These are phyloP conservation scores for Elongisporangium prolatum DNA, from an alignment of 352 stramenopile species.

Conservation along the genomic window DNA sequence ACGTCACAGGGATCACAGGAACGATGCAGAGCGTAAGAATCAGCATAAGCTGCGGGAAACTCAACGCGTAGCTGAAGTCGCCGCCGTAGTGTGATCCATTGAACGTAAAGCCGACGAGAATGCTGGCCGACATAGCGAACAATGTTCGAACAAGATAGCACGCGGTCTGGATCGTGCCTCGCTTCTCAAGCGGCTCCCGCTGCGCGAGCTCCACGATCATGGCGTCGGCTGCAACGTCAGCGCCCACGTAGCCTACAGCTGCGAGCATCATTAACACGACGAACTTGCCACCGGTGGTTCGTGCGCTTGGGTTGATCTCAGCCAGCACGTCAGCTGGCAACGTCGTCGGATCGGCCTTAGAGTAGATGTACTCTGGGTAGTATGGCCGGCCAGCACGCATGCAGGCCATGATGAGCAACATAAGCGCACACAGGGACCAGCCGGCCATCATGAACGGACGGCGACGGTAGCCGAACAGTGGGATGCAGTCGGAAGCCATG, in stretches of 20 bases:
- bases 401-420: conserved; percentile 39
- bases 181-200: conserved; percentile 25
- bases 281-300: conserved; percentile 28
- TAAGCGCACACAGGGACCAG: conserved; percentile 28
- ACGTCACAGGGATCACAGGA: conserved; percentile 19
- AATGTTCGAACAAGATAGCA: conserved; percentile 28
- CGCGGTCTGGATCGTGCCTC: conserved; percentile 28
- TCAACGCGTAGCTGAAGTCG: conserved; percentile 31
- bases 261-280: conserved; percentile 42
- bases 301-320: conserved; percentile 29
- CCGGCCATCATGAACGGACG: conserved; percentile 55
- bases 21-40: conserved; percentile 15
- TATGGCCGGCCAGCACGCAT: conserved; percentile 30
- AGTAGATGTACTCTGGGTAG: conserved; percentile 24
- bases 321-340: conserved; percentile 19
- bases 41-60: conserved; percentile 17
- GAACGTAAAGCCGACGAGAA: conserved; percentile 32
- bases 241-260: conserved; percentile 38
- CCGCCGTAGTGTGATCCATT: conserved; percentile 44
- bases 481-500: conserved; percentile 43
- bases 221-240: conserved; percentile 43
- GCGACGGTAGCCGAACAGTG: conserved; percentile 43
- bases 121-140: conserved; percentile 19
- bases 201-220: conserved; percentile 53
- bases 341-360: conserved; percentile 22